phyloP scores from a whole-genome alignment of 805 yeast species.

The Pichia ethanolica region DNA sequence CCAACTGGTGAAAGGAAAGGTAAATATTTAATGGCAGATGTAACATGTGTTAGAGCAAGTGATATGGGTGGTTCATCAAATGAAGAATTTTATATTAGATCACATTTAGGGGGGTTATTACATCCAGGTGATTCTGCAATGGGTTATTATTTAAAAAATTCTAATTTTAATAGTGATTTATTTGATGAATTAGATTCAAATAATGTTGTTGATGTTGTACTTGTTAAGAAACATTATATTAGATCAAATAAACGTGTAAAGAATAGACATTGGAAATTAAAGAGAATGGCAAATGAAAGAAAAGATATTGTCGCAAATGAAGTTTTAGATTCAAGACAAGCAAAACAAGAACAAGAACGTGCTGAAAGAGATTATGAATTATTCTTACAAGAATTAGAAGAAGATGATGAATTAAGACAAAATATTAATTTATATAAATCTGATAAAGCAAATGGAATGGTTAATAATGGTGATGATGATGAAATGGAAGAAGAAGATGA shows the following conservation, averaged over 20 bases:
- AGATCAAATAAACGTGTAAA: constrained; percentile 70
- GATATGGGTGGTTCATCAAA: constrained; percentile 81
- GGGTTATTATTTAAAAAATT: constrained; percentile 81
- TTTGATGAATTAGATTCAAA: constrained; percentile 64
- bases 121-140: constrained; percentile 95
- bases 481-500: constrained; percentile 57
- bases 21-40: constrained; percentile 77
- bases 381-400: constrained; percentile 95
- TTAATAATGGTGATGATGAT: constrained; percentile 29
- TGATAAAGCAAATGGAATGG: constrained; percentile 21
- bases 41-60: constrained; percentile 80
- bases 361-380: constrained; percentile 93
- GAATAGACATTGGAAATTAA: constrained; percentile 83
- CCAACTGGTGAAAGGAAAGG: constrained; percentile 78
- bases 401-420: constrained; percentile 90
- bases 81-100: constrained; percentile 70
- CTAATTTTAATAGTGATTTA: constrained; percentile 82
- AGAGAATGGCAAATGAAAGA: constrained; percentile 97
- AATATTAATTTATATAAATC: constrained; percentile 84
- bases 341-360: constrained; percentile 80
- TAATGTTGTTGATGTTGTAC: constrained; percentile 73
- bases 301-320: constrained; percentile 65
- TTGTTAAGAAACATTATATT: constrained; percentile 83
- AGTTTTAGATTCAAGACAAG: constrained; percentile 48
- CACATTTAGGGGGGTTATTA: constrained; percentile 88